A percentile compares a stretch with the other conserved stretches of the same genome.
phyloP scores from a whole-genome alignment of 345 rosid species.

The Arabidopsis suecica region DNA sequence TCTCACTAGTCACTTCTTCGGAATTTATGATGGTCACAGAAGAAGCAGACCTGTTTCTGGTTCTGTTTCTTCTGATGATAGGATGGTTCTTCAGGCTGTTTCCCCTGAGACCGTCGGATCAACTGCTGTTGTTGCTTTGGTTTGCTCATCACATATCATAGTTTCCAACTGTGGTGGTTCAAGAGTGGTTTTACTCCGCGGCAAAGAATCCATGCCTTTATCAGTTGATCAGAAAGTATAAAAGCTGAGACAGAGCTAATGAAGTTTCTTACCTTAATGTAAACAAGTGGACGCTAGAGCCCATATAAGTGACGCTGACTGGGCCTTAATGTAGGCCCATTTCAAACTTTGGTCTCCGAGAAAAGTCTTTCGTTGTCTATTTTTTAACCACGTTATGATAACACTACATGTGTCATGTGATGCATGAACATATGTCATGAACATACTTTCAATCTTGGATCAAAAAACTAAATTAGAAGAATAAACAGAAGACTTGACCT shows the following conservation, averaged over 20 bases:
- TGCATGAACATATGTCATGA: no score
- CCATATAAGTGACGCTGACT: background rate
- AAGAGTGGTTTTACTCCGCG: conserved; percentile 87
- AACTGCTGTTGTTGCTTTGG: conserved; percentile 89
- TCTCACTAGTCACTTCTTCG: conserved; percentile 84
- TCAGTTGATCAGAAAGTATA: conserved; percentile 91
- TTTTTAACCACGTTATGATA: no score
- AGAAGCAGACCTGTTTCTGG: conserved; percentile 46
- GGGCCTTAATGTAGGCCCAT: background rate
- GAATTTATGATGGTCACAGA: conserved; percentile 96
- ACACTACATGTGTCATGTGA: no score
- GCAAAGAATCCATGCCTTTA: conserved; percentile 78
- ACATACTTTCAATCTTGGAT: no score
- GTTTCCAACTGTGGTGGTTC: conserved; percentile 96
- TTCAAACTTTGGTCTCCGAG: background rate
- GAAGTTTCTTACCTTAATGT: no score
- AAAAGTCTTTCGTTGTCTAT: background rate
- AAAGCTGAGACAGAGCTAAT: background rate
- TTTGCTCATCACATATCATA: conserved; percentile 87
- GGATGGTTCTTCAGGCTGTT: conserved; percentile 54
- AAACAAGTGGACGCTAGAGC: background rate
- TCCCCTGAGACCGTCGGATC: conserved; percentile 95
- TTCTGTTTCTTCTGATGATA: conserved; percentile 42
- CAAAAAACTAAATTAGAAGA: no score
- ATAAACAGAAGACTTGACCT: background rate